Conservation (phyloP, 1,284 basidiomycete genomes). For the Trametes sp. region DNA sequence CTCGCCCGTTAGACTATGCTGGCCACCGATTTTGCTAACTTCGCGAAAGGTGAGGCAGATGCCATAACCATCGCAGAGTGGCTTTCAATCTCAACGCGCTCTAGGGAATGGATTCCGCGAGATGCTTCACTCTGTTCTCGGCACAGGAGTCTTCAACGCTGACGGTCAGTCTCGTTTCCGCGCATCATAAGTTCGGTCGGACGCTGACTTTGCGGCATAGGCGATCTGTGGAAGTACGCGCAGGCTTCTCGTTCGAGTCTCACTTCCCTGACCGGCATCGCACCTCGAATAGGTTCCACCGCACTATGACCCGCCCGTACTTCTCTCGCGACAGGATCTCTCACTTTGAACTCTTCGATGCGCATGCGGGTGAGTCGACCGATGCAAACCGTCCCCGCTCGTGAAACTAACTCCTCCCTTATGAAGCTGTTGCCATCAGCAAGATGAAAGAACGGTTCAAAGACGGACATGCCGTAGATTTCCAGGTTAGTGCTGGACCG, state of each 20-base stretch:
- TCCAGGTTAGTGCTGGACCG: constrained; percentile 28
- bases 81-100: neutral
- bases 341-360: constrained; percentile 31
- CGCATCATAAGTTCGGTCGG: neutral
- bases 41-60: constrained; percentile 27
- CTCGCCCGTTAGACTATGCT: constrained; percentile 23
- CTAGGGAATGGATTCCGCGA: constrained; percentile 22
- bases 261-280: neutral
- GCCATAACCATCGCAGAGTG: neutral
- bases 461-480: constrained; percentile 25
- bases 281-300: constrained; percentile 37
- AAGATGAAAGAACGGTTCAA: constrained; percentile 32
- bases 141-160: constrained; percentile 33
- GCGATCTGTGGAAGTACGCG: constrained; percentile 42
- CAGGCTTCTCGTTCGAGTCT: neutral
- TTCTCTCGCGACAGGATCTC: constrained; percentile 30
- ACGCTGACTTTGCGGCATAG: constrained; percentile 15
- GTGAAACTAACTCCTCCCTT: neutral
- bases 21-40: constrained; percentile 30
- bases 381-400: neutral
- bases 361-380: constrained; percentile 27
- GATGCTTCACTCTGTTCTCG: constrained; percentile 29
- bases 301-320: constrained; percentile 41
- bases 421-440: constrained; percentile 21
- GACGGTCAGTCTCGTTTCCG: constrained; percentile 21